Evolutionary conservation across 495 filamentous ascomycete genomes (phyloP).

Genomic region (Friedmanniomyces endolithicus): DNA sequence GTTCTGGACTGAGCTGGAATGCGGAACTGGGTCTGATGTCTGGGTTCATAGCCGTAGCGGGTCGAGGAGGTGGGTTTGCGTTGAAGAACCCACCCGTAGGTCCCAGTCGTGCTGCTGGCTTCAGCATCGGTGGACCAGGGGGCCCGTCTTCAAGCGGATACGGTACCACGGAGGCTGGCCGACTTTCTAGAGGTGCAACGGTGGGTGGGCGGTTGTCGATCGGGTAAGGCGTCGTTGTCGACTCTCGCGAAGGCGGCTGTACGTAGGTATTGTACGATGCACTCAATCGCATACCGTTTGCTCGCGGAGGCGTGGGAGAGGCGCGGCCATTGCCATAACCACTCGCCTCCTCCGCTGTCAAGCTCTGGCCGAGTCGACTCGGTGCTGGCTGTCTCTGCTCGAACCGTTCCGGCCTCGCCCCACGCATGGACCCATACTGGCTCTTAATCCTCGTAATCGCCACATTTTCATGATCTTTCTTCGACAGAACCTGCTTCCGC

Average conservation of each 20-base stretch:
- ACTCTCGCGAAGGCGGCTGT: slow-evolving; percentile 3
- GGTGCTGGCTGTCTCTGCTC: slow-evolving; percentile 30
- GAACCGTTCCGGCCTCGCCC: slow-evolving; percentile 55
- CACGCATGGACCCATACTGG: slow-evolving; percentile 74
- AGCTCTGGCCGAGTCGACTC: slow-evolving; percentile 18
- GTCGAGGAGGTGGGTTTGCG: slow-evolving; percentile 21
- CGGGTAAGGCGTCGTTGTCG: slow-evolving; percentile 47
- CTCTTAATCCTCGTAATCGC: slow-evolving; percentile 86
- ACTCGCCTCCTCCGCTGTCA: slow-evolving; percentile 40
- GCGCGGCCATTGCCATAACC: slow-evolving; percentile 12
- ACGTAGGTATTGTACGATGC: not conserved
- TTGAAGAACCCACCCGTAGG: slow-evolving; percentile 31
- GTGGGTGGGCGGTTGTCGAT: slow-evolving; percentile 42
- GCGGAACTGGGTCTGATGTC: slow-evolving; percentile 20
- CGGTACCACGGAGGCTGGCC: slow-evolving; percentile 34
- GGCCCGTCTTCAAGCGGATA: slow-evolving; percentile 42
- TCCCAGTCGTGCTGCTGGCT: slow-evolving; percentile 25
- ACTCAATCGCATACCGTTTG: not conserved
- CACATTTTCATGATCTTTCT: slow-evolving; percentile 83
- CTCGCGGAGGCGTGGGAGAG: not conserved
- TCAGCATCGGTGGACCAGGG: slow-evolving; percentile 14
- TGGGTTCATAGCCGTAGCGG: slow-evolving; percentile 27
- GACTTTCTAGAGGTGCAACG: slow-evolving; percentile 16
- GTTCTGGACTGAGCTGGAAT: slow-evolving; percentile 14
- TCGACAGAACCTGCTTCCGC: slow-evolving; percentile 73